A percentile compares a stretch with the other conserved stretches of the same genome.
Evolutionary conservation across 805 yeast species (phyloP).

Genomic region (Candida chauliodis): DNA sequence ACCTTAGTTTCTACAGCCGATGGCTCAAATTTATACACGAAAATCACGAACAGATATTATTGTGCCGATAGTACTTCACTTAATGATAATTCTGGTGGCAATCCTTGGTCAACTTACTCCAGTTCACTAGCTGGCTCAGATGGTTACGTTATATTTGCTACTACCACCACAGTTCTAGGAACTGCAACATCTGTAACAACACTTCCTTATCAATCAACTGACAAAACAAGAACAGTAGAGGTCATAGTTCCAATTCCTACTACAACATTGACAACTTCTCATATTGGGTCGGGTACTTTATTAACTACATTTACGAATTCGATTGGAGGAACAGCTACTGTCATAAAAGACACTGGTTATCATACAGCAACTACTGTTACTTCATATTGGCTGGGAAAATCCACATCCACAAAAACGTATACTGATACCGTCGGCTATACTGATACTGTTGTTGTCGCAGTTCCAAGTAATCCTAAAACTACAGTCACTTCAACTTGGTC

Average conservation of each 20-base stretch:
- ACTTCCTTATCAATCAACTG: slow-evolving; percentile 13
- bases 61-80: slow-evolving; percentile 10
- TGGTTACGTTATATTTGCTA: slow-evolving; percentile 14
- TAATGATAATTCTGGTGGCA: slow-evolving; percentile 13
- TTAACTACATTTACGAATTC: slow-evolving; percentile 15
- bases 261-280: slow-evolving; percentile 15
- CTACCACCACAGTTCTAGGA: slow-evolving; percentile 20
- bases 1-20: slow-evolving; percentile 2
- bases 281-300: slow-evolving; percentile 11
- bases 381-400: slow-evolving; percentile 8
- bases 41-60: slow-evolving; percentile 12
- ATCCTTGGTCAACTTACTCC: slow-evolving; percentile 11
- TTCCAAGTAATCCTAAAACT: slow-evolving; percentile 12
- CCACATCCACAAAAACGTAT: slow-evolving; percentile 12
- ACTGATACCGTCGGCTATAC: slow-evolving; percentile 10
- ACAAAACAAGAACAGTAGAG: slow-evolving; percentile 20
- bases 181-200: slow-evolving; percentile 18
- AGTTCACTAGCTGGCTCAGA: slow-evolving; percentile 10
- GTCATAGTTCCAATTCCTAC: slow-evolving; percentile 19
- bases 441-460: slow-evolving; percentile 8
- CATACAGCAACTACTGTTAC: slow-evolving; percentile 10
- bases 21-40: not conserved
- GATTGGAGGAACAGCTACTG: slow-evolving; percentile 17
- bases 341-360: slow-evolving; percentile 12
- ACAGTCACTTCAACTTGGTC: slow-evolving; percentile 11